These are phyloP conservation scores for Prosopis cineraria DNA, from an alignment of 306 rosid genomes.

Conservation along the genomic window DNA sequence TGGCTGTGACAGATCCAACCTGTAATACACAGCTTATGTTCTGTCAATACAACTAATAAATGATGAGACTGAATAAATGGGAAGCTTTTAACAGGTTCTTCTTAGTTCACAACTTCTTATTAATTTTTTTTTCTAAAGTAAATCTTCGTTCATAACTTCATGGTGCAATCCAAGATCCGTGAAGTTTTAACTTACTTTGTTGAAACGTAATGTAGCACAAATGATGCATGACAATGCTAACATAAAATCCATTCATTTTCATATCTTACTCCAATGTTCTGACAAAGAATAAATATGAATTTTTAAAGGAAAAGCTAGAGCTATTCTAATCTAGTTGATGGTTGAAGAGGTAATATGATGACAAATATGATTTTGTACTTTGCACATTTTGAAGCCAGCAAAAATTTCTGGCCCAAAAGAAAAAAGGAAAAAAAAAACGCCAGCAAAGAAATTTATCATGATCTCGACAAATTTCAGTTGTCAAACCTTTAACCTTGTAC, in stretches of 20 bases:
- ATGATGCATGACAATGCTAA: constrained; percentile 5
- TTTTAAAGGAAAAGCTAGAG: not conserved
- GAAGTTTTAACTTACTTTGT: not conserved
- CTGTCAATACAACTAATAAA: constrained; percentile 17
- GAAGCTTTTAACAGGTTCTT: constrained; percentile 17
- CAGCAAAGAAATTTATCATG: not conserved
- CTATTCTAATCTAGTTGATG: not conserved
- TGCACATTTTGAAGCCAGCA: not conserved
- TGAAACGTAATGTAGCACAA: constrained; percentile 16
- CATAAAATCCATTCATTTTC: constrained; percentile 10
- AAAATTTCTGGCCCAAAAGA: not conserved
- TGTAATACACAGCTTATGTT: constrained; percentile 46
- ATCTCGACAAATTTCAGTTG: not conserved
- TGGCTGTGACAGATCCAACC: constrained; percentile 97
- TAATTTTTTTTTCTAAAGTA: too few relatives aligned
- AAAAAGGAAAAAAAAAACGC: not conserved
- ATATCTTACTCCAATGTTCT: constrained; percentile 15
- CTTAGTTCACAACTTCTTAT: not conserved
- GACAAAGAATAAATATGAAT: not conserved
- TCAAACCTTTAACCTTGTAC: not conserved
- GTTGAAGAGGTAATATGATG: not conserved
- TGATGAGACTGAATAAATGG: constrained; percentile 22
- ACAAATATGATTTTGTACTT: not conserved
- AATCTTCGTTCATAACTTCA: constrained; percentile 3
- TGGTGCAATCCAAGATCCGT: constrained; percentile 15